These are phyloP conservation scores for Saraca asoca DNA, from an alignment of 331 rosid genomes.

Conservation along the genomic window DNA sequence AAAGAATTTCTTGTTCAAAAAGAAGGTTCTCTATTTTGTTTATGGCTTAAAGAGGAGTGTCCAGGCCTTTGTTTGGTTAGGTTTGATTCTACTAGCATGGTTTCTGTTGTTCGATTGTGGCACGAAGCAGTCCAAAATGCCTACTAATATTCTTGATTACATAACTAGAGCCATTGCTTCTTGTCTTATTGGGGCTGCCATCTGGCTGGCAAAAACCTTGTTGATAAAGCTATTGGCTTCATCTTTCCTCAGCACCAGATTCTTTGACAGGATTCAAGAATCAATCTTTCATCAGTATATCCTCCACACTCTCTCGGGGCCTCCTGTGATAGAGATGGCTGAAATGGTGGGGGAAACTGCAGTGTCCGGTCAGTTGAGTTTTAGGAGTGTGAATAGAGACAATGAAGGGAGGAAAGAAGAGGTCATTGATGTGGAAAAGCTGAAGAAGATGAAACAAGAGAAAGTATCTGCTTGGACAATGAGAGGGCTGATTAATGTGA, in stretches of 20 bases:
- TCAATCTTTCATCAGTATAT: conserved; percentile 63
- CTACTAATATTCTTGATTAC: conserved; percentile 45
- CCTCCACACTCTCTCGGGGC: conserved; percentile 54
- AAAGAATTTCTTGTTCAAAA: conserved; percentile 65
- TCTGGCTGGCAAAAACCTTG: conserved; percentile 66
- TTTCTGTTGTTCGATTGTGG: conserved; percentile 52
- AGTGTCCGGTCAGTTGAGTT: conserved; percentile 50
- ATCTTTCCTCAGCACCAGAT: conserved; percentile 52
- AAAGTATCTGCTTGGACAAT: conserved; percentile 67
- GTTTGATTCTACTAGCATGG: conserved; percentile 75
- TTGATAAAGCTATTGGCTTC: conserved; percentile 50
- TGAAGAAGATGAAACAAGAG: conserved; percentile 51
- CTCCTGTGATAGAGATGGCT: conserved; percentile 54
- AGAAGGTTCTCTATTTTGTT: conserved; percentile 83
- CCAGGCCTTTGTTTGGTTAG: conserved; percentile 67
- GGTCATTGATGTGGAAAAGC: conserved; percentile 60
- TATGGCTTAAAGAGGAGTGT: conserved; percentile 76
- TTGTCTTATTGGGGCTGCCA: conserved; percentile 60
- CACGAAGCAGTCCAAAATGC: conserved; percentile 43
- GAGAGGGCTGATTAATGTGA: conserved; percentile 48
- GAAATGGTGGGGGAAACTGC: conserved; percentile 34
- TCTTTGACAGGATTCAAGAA: conserved; percentile 71
- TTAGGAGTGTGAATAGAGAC: conserved; percentile 39
- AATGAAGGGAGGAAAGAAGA: conserved; percentile 46
- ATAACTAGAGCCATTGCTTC: conserved; percentile 67